Evolutionary conservation across 441 rosid species (phyloP).

Genomic region (Macaranga tanarius): DNA sequence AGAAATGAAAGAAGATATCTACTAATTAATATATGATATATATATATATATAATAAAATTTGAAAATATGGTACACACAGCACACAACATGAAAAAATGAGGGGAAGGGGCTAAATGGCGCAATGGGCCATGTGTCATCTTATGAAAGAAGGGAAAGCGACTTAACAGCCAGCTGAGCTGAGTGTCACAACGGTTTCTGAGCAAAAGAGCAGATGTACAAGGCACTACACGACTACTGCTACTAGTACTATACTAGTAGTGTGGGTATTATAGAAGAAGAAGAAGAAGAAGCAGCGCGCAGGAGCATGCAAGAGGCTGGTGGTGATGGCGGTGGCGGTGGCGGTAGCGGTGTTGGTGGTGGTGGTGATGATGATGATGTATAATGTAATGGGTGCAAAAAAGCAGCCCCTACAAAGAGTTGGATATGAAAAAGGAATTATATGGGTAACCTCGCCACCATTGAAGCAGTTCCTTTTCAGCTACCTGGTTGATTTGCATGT

Average conservation of each 20-base stretch:
- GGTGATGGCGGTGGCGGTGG: neutral
- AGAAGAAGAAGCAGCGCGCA: neutral
- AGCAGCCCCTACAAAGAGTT: neutral
- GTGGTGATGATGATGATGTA: neutral
- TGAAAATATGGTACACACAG: constrained; percentile 18
- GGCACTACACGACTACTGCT: constrained; percentile 13
- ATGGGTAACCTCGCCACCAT: constrained; percentile 31
- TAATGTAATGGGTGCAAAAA: no score
- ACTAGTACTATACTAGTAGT: neutral
- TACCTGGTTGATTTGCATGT: constrained; percentile 33
- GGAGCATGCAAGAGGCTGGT: neutral
- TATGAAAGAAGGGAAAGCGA: constrained; percentile 36
- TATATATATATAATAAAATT: no score
- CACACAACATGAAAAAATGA: constrained; percentile 28
- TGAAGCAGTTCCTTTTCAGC: constrained; percentile 28
- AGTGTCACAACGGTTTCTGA: constrained; percentile 43
- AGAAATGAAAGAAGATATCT: no score
- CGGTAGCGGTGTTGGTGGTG: no score
- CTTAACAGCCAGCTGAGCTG: constrained; percentile 25
- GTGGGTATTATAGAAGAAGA: constrained; percentile 22
- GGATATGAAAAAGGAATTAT: constrained; percentile 30
- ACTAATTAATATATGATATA: no score
- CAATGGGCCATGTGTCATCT: constrained; percentile 8
- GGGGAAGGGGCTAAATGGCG: constrained; percentile 17
- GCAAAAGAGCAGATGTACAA: constrained; percentile 17